Conservation (phyloP, 805 yeast species). For the Middelhovenomyces tepae region DNA sequence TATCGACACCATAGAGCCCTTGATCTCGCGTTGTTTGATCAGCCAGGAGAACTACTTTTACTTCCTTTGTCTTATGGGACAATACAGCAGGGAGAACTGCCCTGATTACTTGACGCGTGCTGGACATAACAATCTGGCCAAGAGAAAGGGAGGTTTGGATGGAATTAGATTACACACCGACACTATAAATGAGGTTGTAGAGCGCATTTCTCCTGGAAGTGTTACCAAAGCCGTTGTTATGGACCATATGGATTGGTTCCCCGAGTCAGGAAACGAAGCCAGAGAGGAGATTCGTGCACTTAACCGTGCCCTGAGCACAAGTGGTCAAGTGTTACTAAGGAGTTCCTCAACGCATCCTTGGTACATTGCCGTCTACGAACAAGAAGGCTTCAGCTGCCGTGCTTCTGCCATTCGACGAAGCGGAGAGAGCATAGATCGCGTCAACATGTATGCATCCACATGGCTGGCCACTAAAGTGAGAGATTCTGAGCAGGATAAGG, state of each 20-base stretch:
- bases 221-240: slow-evolving; percentile 71
- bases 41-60: slow-evolving; percentile 72
- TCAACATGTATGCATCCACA: slow-evolving; percentile 82
- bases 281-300: slow-evolving; percentile 57
- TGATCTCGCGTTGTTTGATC: slow-evolving; percentile 52
- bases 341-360: slow-evolving; percentile 69
- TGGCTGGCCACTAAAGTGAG: slow-evolving; percentile 64
- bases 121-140: slow-evolving; percentile 45
- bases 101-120: slow-evolving; percentile 63
- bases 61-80: slow-evolving; percentile 56
- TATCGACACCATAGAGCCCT: slow-evolving; percentile 70
- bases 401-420: slow-evolving; percentile 61
- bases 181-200: slow-evolving; percentile 64
- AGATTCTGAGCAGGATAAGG: too few species aligned
- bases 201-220: slow-evolving; percentile 51
- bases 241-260: slow-evolving; percentile 94
- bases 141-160: slow-evolving; percentile 46
- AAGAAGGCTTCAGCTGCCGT: slow-evolving; percentile 55
- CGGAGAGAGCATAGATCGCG: slow-evolving; percentile 65
- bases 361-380: slow-evolving; percentile 64
- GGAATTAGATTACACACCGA: slow-evolving; percentile 74
- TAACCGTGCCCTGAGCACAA: slow-evolving; percentile 49
- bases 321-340: slow-evolving; percentile 70
- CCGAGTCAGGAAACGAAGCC: slow-evolving; percentile 51
- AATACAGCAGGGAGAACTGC: slow-evolving; percentile 54